phyloP scores from a whole-genome alignment of 1,284 basidiomycete species.

The Gymnopus androsaceus region DNA sequence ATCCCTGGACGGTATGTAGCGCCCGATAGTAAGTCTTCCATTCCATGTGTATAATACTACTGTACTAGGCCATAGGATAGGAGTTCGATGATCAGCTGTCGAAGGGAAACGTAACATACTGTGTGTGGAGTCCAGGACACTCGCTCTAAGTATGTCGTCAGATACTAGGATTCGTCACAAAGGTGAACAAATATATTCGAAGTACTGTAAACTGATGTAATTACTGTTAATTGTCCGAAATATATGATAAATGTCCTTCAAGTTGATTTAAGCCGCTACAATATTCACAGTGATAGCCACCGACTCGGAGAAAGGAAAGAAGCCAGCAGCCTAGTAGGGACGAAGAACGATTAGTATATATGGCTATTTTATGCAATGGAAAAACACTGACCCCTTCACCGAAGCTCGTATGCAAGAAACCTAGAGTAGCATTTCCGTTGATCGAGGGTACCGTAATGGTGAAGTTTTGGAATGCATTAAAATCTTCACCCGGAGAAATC shows the following conservation, averaged over 20 bases:
- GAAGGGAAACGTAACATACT: not conserved
- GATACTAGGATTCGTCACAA: too few species aligned
- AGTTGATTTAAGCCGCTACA: not conserved
- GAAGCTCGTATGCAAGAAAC: slow-evolving; percentile 9
- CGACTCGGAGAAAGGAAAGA: not conserved
- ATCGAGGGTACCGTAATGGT: slow-evolving; percentile 1
- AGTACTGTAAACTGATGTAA: too few species aligned
- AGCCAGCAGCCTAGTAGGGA: not conserved
- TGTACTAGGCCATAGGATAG: too few species aligned
- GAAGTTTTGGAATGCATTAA: slow-evolving; percentile 10
- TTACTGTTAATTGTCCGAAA: not conserved
- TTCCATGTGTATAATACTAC: too few species aligned
- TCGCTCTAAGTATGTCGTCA: too few species aligned
- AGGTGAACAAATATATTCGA: too few species aligned
- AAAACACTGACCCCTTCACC: slow-evolving; percentile 7
- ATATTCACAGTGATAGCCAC: slow-evolving; percentile 6
- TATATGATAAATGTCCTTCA: too few species aligned
- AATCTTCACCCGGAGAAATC: not conserved
- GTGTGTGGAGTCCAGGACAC: too few species aligned
- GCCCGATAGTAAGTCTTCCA: too few species aligned
- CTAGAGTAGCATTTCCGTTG: slow-evolving; percentile 1
- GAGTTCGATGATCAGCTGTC: too few species aligned
- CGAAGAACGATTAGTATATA: not conserved
- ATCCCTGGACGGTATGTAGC: too few species aligned
- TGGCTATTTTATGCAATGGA: too few species aligned